phyloP scores from a whole-genome alignment of 2,329 filamentous ascomycete species.

The Fusarium anguioides region DNA sequence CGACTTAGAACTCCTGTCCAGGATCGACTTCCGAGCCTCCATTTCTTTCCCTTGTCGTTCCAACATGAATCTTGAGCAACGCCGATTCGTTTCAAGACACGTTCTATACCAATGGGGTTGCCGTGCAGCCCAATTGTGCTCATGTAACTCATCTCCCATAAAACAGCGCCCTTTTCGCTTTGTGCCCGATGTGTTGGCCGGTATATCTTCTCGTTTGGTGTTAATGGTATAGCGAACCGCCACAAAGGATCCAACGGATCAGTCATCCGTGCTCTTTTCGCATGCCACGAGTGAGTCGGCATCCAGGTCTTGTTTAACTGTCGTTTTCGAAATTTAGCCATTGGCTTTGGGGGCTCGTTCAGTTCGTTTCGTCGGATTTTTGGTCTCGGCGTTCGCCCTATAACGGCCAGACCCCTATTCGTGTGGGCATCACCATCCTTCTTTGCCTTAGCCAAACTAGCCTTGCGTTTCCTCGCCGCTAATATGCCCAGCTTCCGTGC shows the following conservation, averaged over 20 bases:
- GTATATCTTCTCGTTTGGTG: slow-evolving; percentile 90
- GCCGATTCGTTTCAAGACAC: slow-evolving; percentile 74
- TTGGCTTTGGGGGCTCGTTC: slow-evolving; percentile 66
- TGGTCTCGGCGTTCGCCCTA: slow-evolving; percentile 58
- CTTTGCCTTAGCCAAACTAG: slow-evolving; percentile 50
- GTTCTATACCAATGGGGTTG: slow-evolving; percentile 68
- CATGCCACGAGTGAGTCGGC: slow-evolving; percentile 93
- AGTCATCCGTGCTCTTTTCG: slow-evolving; percentile 92
- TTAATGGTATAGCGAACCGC: slow-evolving; percentile 87
- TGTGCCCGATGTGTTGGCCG: slow-evolving; percentile 85
- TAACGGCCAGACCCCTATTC: slow-evolving; percentile 24
- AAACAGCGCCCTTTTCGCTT: slow-evolving; percentile 78
- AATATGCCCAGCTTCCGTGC: slow-evolving; percentile 76
- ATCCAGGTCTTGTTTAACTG: slow-evolving; percentile 93
- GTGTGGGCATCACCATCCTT: slow-evolving; percentile 27
- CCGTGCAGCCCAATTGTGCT: slow-evolving; percentile 86
- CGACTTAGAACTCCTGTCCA: slow-evolving; percentile 64
- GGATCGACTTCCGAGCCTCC: slow-evolving; percentile 67
- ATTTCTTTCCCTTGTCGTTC: slow-evolving; percentile 73
- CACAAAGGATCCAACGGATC: slow-evolving; percentile 82
- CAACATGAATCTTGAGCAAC: slow-evolving; percentile 70
- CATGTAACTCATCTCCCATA: slow-evolving; percentile 96
- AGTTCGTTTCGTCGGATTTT: slow-evolving; percentile 78
- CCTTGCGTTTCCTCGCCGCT: slow-evolving; percentile 64
- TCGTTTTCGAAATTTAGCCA: slow-evolving; percentile 81